phyloP scores from a whole-genome alignment of 345 rosid genomes.

The Reutealis trisperma region DNA sequence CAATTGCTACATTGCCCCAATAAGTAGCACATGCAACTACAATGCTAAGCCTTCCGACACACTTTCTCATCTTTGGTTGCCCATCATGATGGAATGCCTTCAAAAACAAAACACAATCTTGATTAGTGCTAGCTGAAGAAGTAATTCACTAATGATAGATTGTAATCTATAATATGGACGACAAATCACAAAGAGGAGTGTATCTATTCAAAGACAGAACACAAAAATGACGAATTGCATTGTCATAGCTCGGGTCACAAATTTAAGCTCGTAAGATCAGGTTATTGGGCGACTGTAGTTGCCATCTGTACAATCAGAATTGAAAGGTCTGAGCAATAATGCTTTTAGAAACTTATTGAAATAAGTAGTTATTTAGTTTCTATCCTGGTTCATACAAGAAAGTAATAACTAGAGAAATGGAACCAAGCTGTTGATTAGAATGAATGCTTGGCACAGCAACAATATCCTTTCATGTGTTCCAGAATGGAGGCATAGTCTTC shows the following conservation, averaged over 20 bases:
- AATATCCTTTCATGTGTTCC: neutral
- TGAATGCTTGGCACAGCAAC: neutral
- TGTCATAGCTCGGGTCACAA: neutral
- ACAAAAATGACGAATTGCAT: neutral
- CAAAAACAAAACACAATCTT: neutral
- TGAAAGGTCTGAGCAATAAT: neutral
- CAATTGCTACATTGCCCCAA: neutral
- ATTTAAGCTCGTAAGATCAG: too few relatives aligned
- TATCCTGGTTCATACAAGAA: neutral
- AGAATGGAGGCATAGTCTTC: too few relatives aligned
- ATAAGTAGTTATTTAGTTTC: neutral
- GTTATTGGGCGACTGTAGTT: neutral
- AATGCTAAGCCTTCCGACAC: neutral
- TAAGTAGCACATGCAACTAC: neutral
- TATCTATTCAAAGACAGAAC: neutral
- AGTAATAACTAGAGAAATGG: neutral
- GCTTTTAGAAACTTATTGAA: neutral
- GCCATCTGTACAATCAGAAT: neutral
- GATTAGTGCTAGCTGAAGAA: neutral
- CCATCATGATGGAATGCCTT: slow-evolving; percentile 6
- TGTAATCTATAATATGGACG: too few relatives aligned
- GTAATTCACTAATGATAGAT: neutral
- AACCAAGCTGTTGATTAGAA: neutral
- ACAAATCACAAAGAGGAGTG: neutral
- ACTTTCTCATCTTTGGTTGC: slow-evolving; percentile 14